Evolutionary conservation across 768 basidiomycete genomes (phyloP).

Genomic region (Botryobasidium botryosum): DNA sequence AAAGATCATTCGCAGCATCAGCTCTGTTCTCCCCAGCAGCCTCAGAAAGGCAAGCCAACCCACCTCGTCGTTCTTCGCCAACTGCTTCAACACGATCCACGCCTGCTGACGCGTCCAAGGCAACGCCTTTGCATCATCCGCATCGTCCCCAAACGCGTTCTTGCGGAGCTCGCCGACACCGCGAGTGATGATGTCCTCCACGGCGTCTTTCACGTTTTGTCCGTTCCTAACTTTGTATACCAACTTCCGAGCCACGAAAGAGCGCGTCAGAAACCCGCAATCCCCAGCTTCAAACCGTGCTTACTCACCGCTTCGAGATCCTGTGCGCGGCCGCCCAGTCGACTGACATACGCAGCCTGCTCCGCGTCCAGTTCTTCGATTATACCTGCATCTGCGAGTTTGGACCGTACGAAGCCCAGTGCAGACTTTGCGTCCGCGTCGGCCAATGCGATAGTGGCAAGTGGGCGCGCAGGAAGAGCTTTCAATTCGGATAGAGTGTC

Average conservation of each 20-base stretch:
- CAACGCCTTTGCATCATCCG: conserved; percentile 67
- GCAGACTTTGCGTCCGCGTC: conserved; percentile 77
- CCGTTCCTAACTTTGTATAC: conserved; percentile 74
- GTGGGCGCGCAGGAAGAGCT: conserved; percentile 75
- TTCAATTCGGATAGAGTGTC: no score
- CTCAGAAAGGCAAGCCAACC: conserved; percentile 6
- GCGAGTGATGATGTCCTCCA: conserved; percentile 74
- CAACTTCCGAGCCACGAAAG: conserved; percentile 29
- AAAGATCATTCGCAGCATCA: not conserved
- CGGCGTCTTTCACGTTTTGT: conserved; percentile 54
- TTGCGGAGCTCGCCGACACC: conserved; percentile 74
- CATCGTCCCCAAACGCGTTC: conserved; percentile 84
- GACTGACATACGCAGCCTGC: conserved; percentile 42
- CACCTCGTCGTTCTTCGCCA: conserved; percentile 50
- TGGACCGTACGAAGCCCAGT: conserved; percentile 64
- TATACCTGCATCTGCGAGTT: conserved; percentile 37
- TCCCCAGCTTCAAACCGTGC: not conserved
- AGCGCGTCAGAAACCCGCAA: not conserved
- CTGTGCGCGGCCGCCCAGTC: conserved; percentile 79
- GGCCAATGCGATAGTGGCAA: conserved; percentile 58
- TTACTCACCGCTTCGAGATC: conserved; percentile 65
- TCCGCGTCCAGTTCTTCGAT: conserved; percentile 33
- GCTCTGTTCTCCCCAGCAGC: no score
- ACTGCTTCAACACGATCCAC: conserved; percentile 61
- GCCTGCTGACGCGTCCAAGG: conserved; percentile 79